These are phyloP conservation scores for Syncephalastrum contaminatum DNA, from an alignment of 371 early-diverging fungal genomes.

Conservation along the genomic window DNA sequence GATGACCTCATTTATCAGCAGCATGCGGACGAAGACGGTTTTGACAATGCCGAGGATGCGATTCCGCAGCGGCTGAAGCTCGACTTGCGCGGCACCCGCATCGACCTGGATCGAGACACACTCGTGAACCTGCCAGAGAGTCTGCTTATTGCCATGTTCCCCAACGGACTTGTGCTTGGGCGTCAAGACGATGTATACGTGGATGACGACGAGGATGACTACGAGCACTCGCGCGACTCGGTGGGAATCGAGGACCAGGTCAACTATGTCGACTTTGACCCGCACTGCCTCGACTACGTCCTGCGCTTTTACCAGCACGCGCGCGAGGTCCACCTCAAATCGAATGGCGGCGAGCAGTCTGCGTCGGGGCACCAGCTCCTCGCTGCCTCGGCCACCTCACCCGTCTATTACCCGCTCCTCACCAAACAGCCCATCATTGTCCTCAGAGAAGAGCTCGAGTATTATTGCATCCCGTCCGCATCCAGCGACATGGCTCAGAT, in stretches of 20 bases:
- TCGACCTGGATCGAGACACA: slow-evolving; percentile 72
- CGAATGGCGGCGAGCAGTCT: slow-evolving; percentile 12
- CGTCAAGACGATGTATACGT: slow-evolving; percentile 46
- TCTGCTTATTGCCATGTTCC: slow-evolving; percentile 82
- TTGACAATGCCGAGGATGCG: slow-evolving; percentile 34
- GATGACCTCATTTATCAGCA: slow-evolving; percentile 39
- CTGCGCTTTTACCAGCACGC: slow-evolving; percentile 52
- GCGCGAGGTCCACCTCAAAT: slow-evolving; percentile 22
- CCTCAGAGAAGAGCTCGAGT: slow-evolving; percentile 63
- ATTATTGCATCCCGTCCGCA: slow-evolving; percentile 54
- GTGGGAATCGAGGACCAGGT: slow-evolving; percentile 52
- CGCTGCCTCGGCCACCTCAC: slow-evolving; percentile 30
- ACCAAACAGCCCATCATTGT: slow-evolving; percentile 74
- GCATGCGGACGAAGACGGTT: slow-evolving; percentile 28
- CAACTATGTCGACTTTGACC: slow-evolving; percentile 65
- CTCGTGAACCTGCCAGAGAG: slow-evolving; percentile 76
- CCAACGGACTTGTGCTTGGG: slow-evolving; percentile 69
- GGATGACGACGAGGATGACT: slow-evolving; percentile 49
- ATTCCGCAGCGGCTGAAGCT: slow-evolving; percentile 64
- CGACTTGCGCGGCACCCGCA: slow-evolving; percentile 70
- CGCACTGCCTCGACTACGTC: slow-evolving; percentile 63
- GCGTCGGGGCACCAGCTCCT: slow-evolving; percentile 11
- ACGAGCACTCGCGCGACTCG: slow-evolving; percentile 52
- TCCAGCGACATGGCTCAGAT: slow-evolving; percentile 33
- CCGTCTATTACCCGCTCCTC: slow-evolving; percentile 55